Evolutionary conservation across 2,329 filamentous ascomycete genomes (phyloP), one percentile per base, ranked within the genome.

Genomic region (Botryotinia globosa): DNA sequence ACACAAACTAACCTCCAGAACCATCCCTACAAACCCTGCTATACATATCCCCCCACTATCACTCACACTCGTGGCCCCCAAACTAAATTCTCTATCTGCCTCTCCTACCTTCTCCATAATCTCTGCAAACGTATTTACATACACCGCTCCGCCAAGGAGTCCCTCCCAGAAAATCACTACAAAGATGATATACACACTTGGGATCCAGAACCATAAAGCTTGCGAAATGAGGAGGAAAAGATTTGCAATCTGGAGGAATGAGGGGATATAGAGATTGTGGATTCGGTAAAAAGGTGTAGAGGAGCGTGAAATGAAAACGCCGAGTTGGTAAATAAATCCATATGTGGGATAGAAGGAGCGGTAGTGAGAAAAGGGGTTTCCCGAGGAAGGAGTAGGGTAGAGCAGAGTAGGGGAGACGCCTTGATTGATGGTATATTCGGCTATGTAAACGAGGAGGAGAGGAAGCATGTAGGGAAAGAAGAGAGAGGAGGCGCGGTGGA

Each of bases 381-480:
- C 83, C 1, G 86, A 80, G 0, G 98, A 85, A 0, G 94, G 94
- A 79, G 97, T 98, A 8, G 98, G 87, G 80, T 97, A 99, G 7
- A 99, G 87, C 0, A 98, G 85, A 0, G 94, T 97, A 0, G 96
- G 95, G 0, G 94, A 87, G 0, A 98, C 94, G 51, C 94, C 95
- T 84, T 97, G 94, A 83, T 98, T 98, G 82, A 98, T 98, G 72
- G 93, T 97, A 81, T 99, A 99, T 84, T 99, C 96, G 72, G 94
- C 94, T 51, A 98, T 88, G 81, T 98, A 99, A 44, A 99, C 96
- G 25, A 98, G 84, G 48, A 98, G 86, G 22, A 99, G 86, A 0
- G 96, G 96, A 5, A 97, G 86, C 94, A 99, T 98, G 81, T 91
- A 91, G 0, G 89, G 89, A 62, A 97, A 84, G 79, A 98, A 91